phyloP scores from a whole-genome alignment of 2,329 filamentous ascomycete species.

The Penicillium brevicompactum region DNA sequence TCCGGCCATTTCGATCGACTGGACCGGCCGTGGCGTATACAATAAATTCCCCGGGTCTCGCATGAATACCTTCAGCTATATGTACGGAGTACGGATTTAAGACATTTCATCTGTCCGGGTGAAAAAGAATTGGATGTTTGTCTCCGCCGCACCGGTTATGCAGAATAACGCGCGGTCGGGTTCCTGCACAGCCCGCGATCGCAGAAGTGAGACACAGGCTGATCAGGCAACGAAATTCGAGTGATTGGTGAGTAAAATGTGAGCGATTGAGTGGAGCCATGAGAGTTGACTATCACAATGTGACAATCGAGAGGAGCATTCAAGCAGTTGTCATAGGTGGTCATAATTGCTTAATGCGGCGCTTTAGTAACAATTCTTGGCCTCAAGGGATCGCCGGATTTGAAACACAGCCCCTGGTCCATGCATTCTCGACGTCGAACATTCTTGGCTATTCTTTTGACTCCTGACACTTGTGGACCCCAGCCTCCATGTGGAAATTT shows the following conservation, averaged over 20 bases:
- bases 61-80: too few species aligned
- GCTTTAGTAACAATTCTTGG: neutral
- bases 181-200: neutral
- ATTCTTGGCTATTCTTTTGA: conserved; percentile 4
- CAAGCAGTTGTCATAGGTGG: neutral
- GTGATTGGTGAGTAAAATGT: neutral
- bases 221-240: neutral
- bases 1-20: neutral
- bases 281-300: neutral
- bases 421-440: conserved; percentile 13
- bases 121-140: too few species aligned
- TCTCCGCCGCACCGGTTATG: neutral
- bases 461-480: neutral
- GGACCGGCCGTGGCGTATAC: neutral
- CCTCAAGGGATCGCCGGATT: conserved; percentile 9
- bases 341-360: neutral
- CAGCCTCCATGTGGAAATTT: neutral
- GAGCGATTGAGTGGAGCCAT: neutral
- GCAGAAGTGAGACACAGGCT: neutral
- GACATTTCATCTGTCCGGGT: too few species aligned
- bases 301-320: neutral
- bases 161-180: neutral
- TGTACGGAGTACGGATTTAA: neutral
- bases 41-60: too few species aligned
- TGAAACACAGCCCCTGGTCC: neutral